These are phyloP conservation scores for Yamadazyma jaroonii DNA, from an alignment of 1,139 yeast genomes.

Conservation along the genomic window DNA sequence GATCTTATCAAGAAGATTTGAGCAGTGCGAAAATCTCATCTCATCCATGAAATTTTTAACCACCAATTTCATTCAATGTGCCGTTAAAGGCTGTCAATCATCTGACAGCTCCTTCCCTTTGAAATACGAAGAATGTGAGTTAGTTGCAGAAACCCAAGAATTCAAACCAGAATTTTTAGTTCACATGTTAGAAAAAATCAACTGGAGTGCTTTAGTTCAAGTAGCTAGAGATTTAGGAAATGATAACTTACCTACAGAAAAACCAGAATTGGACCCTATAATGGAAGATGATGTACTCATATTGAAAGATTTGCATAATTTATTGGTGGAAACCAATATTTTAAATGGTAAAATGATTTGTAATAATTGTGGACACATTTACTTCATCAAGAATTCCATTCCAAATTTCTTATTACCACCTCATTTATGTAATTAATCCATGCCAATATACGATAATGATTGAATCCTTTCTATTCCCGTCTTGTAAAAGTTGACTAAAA, in stretches of 20 bases:
- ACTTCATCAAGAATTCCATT: constrained; percentile 86
- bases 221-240: constrained; percentile 82
- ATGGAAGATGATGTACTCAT: constrained; percentile 60
- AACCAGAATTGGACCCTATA: constrained; percentile 61
- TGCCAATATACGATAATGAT: too few relatives aligned
- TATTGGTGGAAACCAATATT: constrained; percentile 83
- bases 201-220: constrained; percentile 78
- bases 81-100: constrained; percentile 76
- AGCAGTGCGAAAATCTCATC: constrained; percentile 1
- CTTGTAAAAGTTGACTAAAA: too few relatives aligned
- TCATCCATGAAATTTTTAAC: constrained; percentile 76
- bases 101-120: constrained; percentile 81
- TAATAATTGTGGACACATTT: constrained; percentile 79
- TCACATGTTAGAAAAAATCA: constrained; percentile 76
- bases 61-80: constrained; percentile 93
- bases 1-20: background rate
- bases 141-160: constrained; percentile 77
- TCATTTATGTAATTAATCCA: constrained; percentile 43
- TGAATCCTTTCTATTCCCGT: too few relatives aligned
- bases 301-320: constrained; percentile 70
- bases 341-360: constrained; percentile 88
- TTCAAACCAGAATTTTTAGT: constrained; percentile 78
- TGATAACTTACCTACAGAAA: constrained; percentile 55
- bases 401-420: constrained; percentile 96
- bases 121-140: constrained; percentile 64